Evolutionary conservation across 148 eudicot genomes (phyloP).

Genomic region (Camellia granthamiana): DNA sequence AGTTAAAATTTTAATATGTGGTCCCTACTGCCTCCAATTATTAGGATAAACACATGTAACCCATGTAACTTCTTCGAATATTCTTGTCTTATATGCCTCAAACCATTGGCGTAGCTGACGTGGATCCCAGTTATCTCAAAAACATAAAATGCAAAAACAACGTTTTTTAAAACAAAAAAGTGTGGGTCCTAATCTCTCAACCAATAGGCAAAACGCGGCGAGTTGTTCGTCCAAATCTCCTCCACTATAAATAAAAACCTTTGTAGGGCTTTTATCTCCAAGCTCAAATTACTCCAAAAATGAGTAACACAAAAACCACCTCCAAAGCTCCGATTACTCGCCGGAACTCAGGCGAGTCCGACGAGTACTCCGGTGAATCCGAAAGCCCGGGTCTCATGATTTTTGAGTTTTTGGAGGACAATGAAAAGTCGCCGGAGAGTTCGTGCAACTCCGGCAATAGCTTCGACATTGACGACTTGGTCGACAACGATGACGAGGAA

Average conservation of each 20-base stretch:
- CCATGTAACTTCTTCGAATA: not conserved
- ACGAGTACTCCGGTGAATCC: not conserved
- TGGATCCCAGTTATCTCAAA: slow-evolving; percentile 1
- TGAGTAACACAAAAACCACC: not conserved
- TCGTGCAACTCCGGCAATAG: slow-evolving; percentile 12
- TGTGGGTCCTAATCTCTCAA: too few species aligned
- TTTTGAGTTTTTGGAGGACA: slow-evolving; percentile 26
- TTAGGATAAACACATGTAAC: too few species aligned
- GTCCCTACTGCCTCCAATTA: too few species aligned
- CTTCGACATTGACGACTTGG: not conserved
- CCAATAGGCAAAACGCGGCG: not conserved
- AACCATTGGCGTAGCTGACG: slow-evolving; percentile 16
- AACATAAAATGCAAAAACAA: not conserved
- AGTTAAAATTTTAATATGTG: too few species aligned
- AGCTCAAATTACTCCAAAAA: not conserved
- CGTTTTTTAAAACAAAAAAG: not conserved
- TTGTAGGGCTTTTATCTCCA: too few species aligned
- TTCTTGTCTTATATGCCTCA: not conserved
- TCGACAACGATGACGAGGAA: not conserved
- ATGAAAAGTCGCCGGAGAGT: slow-evolving; percentile 4
- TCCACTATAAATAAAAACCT: too few species aligned
- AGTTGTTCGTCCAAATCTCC: not conserved
- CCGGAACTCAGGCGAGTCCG: not conserved
- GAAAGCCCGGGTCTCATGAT: slow-evolving; percentile 20
- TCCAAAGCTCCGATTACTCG: not conserved